Evolutionary conservation across 2,329 filamentous ascomycete species (phyloP).

Genomic region (Penicillium sp.): DNA sequence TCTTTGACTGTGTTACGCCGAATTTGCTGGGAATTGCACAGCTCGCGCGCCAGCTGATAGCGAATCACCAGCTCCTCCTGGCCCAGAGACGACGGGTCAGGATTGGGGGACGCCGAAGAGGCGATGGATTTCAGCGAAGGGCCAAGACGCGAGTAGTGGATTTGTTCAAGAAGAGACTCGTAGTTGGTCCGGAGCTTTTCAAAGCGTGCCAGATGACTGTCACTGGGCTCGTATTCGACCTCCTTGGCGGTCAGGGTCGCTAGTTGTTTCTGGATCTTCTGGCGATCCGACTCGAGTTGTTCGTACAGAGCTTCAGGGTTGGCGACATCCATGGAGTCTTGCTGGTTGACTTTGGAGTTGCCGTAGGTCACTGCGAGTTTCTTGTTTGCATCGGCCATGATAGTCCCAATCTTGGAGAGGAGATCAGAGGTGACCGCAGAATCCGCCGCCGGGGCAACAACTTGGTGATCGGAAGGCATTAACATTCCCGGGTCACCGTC

Average conservation of each 20-base stretch:
- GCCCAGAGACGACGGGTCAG: slow-evolving; percentile 17
- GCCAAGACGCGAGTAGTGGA: slow-evolving; percentile 36
- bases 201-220: slow-evolving; percentile 38
- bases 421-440: slow-evolving; percentile 61
- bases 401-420: slow-evolving; percentile 61
- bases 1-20: slow-evolving; percentile 37
- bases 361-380: slow-evolving; percentile 55
- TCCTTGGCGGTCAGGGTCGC: slow-evolving; percentile 35
- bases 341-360: slow-evolving; percentile 60
- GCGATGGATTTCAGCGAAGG: slow-evolving; percentile 24
- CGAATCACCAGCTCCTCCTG: slow-evolving; percentile 29
- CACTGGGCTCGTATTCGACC: slow-evolving; percentile 32
- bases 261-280: slow-evolving; percentile 39
- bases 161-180: slow-evolving; percentile 43
- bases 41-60: slow-evolving; percentile 30
- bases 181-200: slow-evolving; percentile 33
- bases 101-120: slow-evolving; percentile 10
- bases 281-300: slow-evolving; percentile 42
- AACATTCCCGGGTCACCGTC: slow-evolving; percentile 25
- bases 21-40: slow-evolving; percentile 31
- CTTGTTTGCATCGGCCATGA: slow-evolving; percentile 66
- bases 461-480: slow-evolving; percentile 29
- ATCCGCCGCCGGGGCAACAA: slow-evolving; percentile 33
- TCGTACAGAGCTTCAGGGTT: slow-evolving; percentile 40
- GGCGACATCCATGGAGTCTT: slow-evolving; percentile 38